A percentile compares a stretch with the other conserved stretches of the same genome.
Conservation (phyloP, 352 stramenopile genomes). For the Hyaloperonospora brassicae region DNA sequence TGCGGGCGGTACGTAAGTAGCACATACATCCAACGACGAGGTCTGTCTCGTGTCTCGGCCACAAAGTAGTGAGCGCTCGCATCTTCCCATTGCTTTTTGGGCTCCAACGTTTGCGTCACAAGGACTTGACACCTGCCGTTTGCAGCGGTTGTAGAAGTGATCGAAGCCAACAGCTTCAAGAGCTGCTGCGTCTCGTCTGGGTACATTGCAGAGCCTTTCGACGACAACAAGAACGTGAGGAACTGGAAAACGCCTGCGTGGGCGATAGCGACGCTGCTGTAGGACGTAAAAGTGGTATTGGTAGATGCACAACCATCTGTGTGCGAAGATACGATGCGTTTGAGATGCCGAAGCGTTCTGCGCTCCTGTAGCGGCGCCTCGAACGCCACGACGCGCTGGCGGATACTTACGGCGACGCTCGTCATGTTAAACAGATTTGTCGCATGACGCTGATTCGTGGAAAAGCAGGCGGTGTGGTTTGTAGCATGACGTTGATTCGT, state of each 20-base stretch:
- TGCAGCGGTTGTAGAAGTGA: constrained; percentile 5
- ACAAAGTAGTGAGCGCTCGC: constrained; percentile 14
- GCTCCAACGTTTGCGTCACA: background rate
- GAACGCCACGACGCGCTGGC: constrained; percentile 35
- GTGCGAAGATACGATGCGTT: constrained; percentile 5
- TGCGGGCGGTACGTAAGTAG: constrained; percentile 43
- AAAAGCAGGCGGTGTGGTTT: constrained; percentile 1
- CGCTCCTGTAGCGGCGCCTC: constrained; percentile 33
- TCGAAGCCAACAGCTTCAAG: constrained; percentile 1
- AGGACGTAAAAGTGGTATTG: background rate
- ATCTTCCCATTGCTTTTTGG: constrained; percentile 20
- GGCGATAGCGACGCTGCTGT: constrained; percentile 27
- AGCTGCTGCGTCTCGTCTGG: constrained; percentile 24
- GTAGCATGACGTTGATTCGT: too few relatives aligned
- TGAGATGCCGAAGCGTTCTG: constrained; percentile 15
- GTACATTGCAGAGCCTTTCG: constrained; percentile 15
- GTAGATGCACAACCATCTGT: background rate
- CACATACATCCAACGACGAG: constrained; percentile 8
- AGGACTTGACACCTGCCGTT: background rate
- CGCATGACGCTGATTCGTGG: constrained; percentile 13
- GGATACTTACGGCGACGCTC: constrained; percentile 27
- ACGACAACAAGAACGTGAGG: constrained; percentile 23
- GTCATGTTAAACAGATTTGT: constrained; percentile 12
- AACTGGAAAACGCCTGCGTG: constrained; percentile 33
- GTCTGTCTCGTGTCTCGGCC: background rate